Base-by-base conservation (phyloP, 2,329 filamentous ascomycete genomes). In the Penicillium decumbens region DNA sequence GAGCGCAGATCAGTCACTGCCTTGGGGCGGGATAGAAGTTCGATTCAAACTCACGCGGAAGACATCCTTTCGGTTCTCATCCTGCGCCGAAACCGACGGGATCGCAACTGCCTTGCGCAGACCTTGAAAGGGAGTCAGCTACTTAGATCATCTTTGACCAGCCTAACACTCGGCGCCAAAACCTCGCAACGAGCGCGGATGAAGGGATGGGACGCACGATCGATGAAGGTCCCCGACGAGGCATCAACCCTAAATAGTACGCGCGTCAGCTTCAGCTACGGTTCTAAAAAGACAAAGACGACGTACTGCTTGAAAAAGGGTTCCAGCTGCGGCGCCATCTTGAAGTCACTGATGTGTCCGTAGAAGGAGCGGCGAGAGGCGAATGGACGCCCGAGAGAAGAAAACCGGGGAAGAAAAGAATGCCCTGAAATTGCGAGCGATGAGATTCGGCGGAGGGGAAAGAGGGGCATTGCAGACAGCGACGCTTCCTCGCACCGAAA, bases 61-160 rank as follows among this genome's bases (percentile, higher is more conserved):
- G 55, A 98, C 93, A 79, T 98, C 91, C 47, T 85, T 85, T 52
- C 93, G 85, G 66, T 89, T 85, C 61, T 87, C 85, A 66, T 93
- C 89, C 56, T 96, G 91, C 41, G 92, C 88, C 29, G 92, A 97
- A 69, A 98, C 81, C 56, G 93, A 98, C 18, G 93, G 93, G 64
- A 98, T 98, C 45, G 91, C 92, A 52, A 98, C 93, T 47, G 93
- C 93, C 73, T 91, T 84, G 66, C 88, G 82, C 53, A 98, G 83
- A 62, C 75, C 75, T 77, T 56, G 28, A 50, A 38, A 23, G 9
- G 23, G 28, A 23, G 27, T 49, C 27, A 49, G 46, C 33, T 28
- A 15, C 18, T n/a, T 37, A 6, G 20, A 12, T 24, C 35, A 9
- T 50, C 38, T 57, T 28, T 39, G 50, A 45, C 55, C 23, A 32